phyloP scores from a whole-genome alignment of 139 green algal genomes.

The Monoraphidium neglectum region DNA sequence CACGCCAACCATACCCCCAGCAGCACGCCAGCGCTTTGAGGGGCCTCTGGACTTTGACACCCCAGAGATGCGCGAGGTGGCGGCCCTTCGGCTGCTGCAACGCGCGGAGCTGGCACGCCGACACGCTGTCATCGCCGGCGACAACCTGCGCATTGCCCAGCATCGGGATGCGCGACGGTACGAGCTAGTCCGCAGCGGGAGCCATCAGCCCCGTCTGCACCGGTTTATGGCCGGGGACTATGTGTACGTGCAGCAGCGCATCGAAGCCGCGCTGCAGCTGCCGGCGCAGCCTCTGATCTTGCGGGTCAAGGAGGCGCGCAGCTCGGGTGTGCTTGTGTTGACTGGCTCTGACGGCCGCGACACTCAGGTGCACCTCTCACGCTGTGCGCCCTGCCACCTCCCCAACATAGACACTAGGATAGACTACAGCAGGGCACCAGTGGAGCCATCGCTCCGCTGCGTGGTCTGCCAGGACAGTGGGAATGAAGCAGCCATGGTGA shows the following conservation, averaged over 20 bases:
- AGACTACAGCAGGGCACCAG: not conserved
- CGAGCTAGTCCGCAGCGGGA: not conserved
- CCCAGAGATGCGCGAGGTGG: not conserved
- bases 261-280: constrained; percentile 5
- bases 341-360: not conserved
- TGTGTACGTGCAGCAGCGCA: constrained; percentile 10
- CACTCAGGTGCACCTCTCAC: not conserved
- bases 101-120: constrained; percentile 3
- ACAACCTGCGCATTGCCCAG: constrained; percentile 39
- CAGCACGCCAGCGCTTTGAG: constrained; percentile 6
- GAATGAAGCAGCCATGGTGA: not conserved
- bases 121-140: not conserved
- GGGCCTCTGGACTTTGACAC: constrained; percentile 4
- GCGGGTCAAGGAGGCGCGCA: constrained; percentile 4
- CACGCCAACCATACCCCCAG: constrained; percentile 14
- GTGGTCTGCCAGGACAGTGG: not conserved
- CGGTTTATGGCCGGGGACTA: constrained; percentile 23
- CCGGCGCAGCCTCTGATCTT: constrained; percentile 1
- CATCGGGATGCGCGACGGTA: constrained; percentile 19
- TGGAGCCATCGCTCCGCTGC: not conserved
- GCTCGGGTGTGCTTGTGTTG: not conserved
- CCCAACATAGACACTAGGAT: constrained; percentile 17
- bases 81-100: not conserved
- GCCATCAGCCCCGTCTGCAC: not conserved
- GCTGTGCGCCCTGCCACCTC: constrained; percentile 5